phyloP scores from a whole-genome alignment of 2,329 filamentous ascomycete genomes.

The Neofusicoccum kwambonambiense region DNA sequence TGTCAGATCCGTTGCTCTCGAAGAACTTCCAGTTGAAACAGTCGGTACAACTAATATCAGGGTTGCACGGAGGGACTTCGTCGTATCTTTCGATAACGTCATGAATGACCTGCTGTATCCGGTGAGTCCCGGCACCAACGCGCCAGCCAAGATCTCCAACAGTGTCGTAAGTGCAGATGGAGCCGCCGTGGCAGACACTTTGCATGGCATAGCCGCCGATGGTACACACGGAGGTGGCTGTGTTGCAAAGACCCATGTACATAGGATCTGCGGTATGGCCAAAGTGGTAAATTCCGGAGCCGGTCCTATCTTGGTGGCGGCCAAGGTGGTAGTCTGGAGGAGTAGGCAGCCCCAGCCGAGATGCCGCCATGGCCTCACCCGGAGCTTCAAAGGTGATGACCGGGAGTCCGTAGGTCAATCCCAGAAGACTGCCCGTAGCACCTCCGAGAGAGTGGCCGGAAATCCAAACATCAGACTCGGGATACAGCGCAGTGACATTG shows the following conservation, averaged over 20 bases:
- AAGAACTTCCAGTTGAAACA: constrained; percentile 94
- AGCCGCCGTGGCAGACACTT: constrained; percentile 84
- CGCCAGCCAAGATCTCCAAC: constrained; percentile 90
- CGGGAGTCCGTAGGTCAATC: constrained; percentile 85
- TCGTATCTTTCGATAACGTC: constrained; percentile 86
- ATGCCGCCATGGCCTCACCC: constrained; percentile 83
- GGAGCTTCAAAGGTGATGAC: constrained; percentile 92
- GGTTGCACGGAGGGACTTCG: constrained; percentile 70
- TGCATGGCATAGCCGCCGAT: constrained; percentile 93
- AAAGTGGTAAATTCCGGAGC: constrained; percentile 83
- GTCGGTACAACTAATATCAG: constrained; percentile 77
- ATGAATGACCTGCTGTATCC: constrained; percentile 82
- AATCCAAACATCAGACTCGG: constrained; percentile 80
- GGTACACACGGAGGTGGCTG: constrained; percentile 82
- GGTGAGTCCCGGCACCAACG: constrained; percentile 86
- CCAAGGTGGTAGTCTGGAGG: constrained; percentile 75
- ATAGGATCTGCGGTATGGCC: constrained; percentile 95
- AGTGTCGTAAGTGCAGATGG: constrained; percentile 87
- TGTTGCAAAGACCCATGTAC: constrained; percentile 91
- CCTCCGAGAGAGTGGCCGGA: constrained; percentile 91
- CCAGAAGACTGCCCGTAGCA: constrained; percentile 81
- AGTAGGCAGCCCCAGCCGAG: constrained; percentile 77
- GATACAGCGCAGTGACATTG: constrained; percentile 88
- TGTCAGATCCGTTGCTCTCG: constrained; percentile 83
- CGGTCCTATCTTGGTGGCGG: constrained; percentile 50